phyloP scores from a whole-genome alignment of 2,329 filamentous ascomycete genomes.

The Neonectria sp. region DNA sequence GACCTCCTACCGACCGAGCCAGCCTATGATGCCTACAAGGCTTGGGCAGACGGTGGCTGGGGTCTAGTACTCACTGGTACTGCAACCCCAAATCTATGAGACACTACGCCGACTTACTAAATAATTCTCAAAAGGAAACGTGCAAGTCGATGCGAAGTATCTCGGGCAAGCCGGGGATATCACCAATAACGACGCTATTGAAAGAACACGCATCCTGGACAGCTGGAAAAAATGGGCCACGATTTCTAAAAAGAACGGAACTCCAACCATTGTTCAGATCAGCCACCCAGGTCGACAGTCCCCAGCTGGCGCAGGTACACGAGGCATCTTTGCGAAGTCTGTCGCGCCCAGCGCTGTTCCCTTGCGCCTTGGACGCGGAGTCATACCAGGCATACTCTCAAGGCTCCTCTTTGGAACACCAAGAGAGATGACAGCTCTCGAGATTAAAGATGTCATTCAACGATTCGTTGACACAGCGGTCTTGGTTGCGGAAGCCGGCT shows the following conservation, averaged over 20 bases:
- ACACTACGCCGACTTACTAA: neutral
- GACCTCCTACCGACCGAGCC: neutral
- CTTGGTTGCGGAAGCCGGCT: neutral
- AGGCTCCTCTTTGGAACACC: neutral
- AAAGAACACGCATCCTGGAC: neutral
- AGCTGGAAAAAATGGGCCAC: neutral
- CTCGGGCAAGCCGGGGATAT: neutral
- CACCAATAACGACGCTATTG: neutral
- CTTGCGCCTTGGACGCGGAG: neutral
- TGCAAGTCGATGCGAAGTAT: neutral
- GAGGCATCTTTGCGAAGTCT: conserved; percentile 3
- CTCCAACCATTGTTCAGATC: neutral
- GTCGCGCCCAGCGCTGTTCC: conserved; percentile 16
- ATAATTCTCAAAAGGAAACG: neutral
- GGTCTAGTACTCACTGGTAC: conserved; percentile 5
- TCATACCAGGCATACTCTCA: neutral
- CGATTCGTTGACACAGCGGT: neutral
- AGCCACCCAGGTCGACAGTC: conserved; percentile 15
- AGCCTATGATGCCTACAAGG: neutral
- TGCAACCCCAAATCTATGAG: neutral
- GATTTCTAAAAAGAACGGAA: neutral
- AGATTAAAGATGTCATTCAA: neutral
- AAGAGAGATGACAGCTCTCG: neutral
- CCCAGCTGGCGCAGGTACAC: neutral
- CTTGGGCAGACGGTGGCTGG: conserved; percentile 20